Conservation (phyloP, 2,329 filamentous ascomycete genomes). For the Aspergillus tamarii region DNA sequence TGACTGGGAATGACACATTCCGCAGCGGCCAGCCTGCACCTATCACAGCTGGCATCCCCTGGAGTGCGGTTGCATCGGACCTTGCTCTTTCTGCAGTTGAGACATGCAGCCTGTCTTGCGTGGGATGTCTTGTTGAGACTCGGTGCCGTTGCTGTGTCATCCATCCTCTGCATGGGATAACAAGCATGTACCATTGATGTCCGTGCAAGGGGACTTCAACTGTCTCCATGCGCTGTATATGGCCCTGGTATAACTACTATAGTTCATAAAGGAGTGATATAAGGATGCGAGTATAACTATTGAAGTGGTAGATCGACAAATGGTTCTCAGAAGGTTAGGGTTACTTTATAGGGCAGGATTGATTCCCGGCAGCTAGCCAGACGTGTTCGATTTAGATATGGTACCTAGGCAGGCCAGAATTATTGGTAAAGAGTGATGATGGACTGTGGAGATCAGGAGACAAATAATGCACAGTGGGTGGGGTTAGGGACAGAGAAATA, state of each 20-base stretch:
- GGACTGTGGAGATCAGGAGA: too few relatives aligned
- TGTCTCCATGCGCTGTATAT: background rate
- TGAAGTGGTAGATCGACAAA: background rate
- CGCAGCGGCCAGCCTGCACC: slow-evolving; percentile 60
- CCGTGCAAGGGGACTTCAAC: background rate
- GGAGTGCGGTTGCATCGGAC: slow-evolving; percentile 65
- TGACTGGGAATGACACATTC: slow-evolving; percentile 74
- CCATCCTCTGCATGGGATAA: slow-evolving; percentile 11
- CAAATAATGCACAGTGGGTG: background rate
- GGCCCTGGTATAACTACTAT: background rate
- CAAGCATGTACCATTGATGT: background rate
- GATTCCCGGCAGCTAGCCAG: background rate
- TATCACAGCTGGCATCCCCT: slow-evolving; percentile 59
- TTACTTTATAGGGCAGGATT: background rate
- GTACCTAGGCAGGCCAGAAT: too few relatives aligned
- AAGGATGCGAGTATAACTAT: background rate
- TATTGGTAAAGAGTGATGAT: too few relatives aligned
- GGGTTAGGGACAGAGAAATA: too few relatives aligned
- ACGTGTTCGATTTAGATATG: background rate
- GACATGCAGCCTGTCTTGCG: slow-evolving; percentile 56
- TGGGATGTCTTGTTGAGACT: slow-evolving; percentile 18
- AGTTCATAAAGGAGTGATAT: background rate
- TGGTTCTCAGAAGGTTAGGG: background rate
- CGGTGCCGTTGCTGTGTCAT: slow-evolving; percentile 2
- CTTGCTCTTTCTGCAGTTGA: slow-evolving; percentile 69